A percentile compares a stretch with the other conserved stretches of the same genome.
Conservation (phyloP, 176 grass and related monocot species). For the Lolium multiflorum region DNA sequence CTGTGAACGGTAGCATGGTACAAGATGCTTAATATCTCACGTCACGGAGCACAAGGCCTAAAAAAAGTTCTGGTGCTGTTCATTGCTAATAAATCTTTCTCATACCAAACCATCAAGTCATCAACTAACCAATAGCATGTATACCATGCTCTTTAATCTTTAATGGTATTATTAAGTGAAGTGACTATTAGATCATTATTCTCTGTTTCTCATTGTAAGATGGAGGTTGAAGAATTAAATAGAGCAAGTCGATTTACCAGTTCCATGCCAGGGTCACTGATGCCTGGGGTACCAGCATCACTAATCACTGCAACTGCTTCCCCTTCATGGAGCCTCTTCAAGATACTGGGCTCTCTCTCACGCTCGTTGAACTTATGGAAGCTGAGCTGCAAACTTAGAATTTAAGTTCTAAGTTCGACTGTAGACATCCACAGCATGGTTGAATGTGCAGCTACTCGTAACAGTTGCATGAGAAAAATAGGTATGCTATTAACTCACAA, state of each 20-base stretch:
- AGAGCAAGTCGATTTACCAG: constrained; percentile 55
- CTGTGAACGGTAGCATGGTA: constrained; percentile 45
- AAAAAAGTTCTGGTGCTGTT: constrained; percentile 8
- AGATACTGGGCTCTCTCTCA: constrained; percentile 77
- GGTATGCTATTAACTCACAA: constrained; percentile 60
- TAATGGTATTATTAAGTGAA: constrained; percentile 10
- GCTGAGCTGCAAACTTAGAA: constrained; percentile 67
- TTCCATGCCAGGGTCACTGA: constrained; percentile 91
- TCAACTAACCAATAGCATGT: constrained; percentile 24
- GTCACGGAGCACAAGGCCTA: constrained; percentile 13
- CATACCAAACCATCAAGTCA: not conserved
- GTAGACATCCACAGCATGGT: not conserved
- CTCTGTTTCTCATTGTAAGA: not conserved
- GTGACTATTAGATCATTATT: not conserved
- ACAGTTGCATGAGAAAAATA: constrained; percentile 30
- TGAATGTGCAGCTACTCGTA: constrained; percentile 9
- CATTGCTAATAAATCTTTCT: constrained; percentile 28
- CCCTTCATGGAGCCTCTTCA: constrained; percentile 86
- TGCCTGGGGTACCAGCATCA: constrained; percentile 92
- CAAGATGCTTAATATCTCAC: not conserved
- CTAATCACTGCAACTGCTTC: constrained; percentile 90
- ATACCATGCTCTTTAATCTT: not conserved
- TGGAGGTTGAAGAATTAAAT: constrained; percentile 5
- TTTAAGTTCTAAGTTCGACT: constrained; percentile 28
- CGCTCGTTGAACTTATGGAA: constrained; percentile 96